phyloP scores from a whole-genome alignment of 495 filamentous ascomycete species.

The Daldinia caldariorum region DNA sequence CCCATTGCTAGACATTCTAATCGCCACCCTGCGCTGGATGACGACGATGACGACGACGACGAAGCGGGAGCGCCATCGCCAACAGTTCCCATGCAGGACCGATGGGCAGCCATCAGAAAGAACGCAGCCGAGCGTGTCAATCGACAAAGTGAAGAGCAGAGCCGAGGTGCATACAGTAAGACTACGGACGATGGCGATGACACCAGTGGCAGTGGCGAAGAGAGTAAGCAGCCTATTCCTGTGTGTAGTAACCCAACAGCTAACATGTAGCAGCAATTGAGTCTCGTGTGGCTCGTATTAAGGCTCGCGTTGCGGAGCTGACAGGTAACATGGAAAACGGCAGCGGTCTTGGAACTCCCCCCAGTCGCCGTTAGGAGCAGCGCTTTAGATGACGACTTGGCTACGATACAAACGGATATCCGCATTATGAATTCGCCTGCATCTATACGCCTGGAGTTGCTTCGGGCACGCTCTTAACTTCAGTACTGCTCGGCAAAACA shows the following conservation, averaged over 20 bases:
- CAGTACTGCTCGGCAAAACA: constrained; percentile 11
- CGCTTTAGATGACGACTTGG: constrained; percentile 39
- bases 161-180: constrained; percentile 60
- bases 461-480: constrained; percentile 17
- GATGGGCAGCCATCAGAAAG: constrained; percentile 95
- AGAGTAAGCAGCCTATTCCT: constrained; percentile 72
- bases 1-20: constrained; percentile 52
- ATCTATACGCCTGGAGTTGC: constrained; percentile 9
- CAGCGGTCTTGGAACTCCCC: constrained; percentile 38
- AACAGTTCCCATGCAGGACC: constrained; percentile 64
- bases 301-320: constrained; percentile 93
- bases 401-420: constrained; percentile 26
- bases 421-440: constrained; percentile 25
- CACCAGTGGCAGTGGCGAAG: constrained; percentile 92
- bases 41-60: constrained; percentile 37
- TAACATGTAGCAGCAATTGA: constrained; percentile 79
- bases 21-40: constrained; percentile 28
- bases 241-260: constrained; percentile 5
- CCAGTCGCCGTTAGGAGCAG: constrained; percentile 47
- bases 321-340: constrained; percentile 79
- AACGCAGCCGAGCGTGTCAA: constrained; percentile 86
- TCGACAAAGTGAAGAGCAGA: constrained; percentile 69
- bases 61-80: constrained; percentile 45
- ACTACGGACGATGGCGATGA: constrained; percentile 76
- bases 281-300: constrained; percentile 95